A percentile compares a stretch with the other conserved stretches of the same genome.
Conservation (phyloP, 2,329 filamentous ascomycete genomes). For the Fusarium bulbicola region DNA sequence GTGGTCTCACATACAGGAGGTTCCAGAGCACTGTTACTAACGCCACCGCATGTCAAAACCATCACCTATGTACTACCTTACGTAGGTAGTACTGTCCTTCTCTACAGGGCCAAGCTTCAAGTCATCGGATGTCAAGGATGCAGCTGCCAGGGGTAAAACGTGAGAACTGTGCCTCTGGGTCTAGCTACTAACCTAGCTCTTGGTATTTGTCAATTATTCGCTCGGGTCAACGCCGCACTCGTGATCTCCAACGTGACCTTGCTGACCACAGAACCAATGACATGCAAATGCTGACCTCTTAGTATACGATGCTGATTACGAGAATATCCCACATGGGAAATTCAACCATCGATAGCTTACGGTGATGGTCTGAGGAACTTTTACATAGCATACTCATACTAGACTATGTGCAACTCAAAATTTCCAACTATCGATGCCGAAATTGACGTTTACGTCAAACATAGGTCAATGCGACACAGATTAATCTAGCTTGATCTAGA, state of each 20-base stretch:
- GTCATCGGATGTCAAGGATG: conserved; percentile 1
- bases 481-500: conserved; percentile 9
- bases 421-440: neutral
- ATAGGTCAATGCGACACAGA: neutral
- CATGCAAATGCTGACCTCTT: neutral
- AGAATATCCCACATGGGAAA: neutral
- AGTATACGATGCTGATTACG: neutral
- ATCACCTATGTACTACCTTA: conserved; percentile 2
- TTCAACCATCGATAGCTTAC: neutral
- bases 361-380: neutral
- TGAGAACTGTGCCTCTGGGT: neutral
- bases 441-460: neutral
- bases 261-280: neutral
- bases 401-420: neutral
- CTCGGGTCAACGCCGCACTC: neutral
- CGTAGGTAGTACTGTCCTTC: neutral
- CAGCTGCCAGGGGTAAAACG: conserved; percentile 14
- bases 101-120: neutral
- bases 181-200: neutral
- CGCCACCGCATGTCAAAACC: conserved; percentile 13
- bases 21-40: conserved; percentile 4
- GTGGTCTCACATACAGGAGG: conserved; percentile 7
- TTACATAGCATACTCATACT: neutral
- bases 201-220: conserved; percentile 11
- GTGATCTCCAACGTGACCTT: neutral